Conservation (phyloP, 1,284 basidiomycete genomes). For the Coriolopsis trogii region DNA sequence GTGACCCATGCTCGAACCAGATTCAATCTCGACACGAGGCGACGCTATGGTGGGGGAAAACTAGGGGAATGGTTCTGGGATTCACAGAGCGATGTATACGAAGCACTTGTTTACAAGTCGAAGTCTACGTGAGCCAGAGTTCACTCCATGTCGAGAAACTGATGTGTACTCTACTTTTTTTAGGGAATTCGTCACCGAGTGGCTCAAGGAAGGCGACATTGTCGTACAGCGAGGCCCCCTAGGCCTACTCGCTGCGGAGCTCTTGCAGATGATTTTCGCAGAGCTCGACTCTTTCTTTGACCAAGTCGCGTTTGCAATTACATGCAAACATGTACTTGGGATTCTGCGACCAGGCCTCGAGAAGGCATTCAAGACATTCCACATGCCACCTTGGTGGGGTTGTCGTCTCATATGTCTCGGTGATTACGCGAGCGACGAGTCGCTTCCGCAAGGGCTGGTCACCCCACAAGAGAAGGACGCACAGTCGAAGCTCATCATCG, state of each 20-base stretch:
- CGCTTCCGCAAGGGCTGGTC: background rate
- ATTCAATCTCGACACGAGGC: too few species aligned
- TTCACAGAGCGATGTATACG: too few species aligned
- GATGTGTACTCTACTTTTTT: too few species aligned
- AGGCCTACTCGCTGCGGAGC: background rate
- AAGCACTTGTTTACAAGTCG: too few species aligned
- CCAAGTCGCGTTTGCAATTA: slow-evolving; percentile 1
- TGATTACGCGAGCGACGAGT: background rate
- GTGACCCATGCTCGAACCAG: too few species aligned
- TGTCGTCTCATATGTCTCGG: background rate
- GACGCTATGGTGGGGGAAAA: too few species aligned
- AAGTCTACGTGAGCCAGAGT: too few species aligned
- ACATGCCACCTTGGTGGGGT: background rate
- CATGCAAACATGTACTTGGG: slow-evolving; percentile 10
- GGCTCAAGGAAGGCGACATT: background rate
- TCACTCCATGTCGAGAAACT: too few species aligned
- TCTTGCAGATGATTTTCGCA: background rate
- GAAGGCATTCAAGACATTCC: background rate
- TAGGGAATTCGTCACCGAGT: too few species aligned
- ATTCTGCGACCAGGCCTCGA: slow-evolving; percentile 5
- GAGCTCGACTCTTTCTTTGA: background rate
- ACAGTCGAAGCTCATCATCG: background rate
- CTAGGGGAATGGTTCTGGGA: too few species aligned
- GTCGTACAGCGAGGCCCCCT: background rate
- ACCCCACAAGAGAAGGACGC: background rate